Evolutionary conservation across 805 yeast species (phyloP), one percentile per base, ranked within the genome.

Genomic region (Candida cerambycidarum): DNA sequence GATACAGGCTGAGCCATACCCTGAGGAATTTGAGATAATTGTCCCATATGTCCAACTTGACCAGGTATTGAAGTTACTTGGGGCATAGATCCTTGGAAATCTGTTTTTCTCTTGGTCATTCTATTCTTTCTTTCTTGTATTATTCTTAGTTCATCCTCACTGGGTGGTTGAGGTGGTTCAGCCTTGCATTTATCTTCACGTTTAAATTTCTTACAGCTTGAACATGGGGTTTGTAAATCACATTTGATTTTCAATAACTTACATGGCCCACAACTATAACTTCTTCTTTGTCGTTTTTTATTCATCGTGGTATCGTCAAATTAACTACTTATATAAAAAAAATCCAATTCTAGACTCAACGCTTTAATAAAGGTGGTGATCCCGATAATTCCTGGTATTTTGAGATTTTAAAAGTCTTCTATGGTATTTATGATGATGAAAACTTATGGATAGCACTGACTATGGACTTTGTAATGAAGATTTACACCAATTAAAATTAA

Each of bases 181-280:
- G 51, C 59, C 18, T 64, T 43, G 43, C 78, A 73, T 48, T 68
- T 63, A 18, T 63, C 66, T 4, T 50, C 53, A 27, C 76, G 53
- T 46, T 63, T 65, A 42, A 68, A 65, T 36, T 65, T 56, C 16
- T 53, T 44, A 50, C 82, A 77, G 17, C 75, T 63, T 1, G 70
- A 58, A 52, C 82, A 77, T 0, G 81, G 81, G 6, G 59, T 58
- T 35, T 61, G 52, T 43, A 74, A 65, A 48, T 78, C 79, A 57
- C 82, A 78, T 51, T 75, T 75, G 52, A 76, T 73, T 54, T 78
- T 77, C 43, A 73, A 70, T n/a, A 62, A 55, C 49, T 75, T 75
- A 49, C 82, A 78, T 2, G 79, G 80, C 1, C 80, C 82, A 54
- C 82, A 78, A 42, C 73, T 71, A 52, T 77, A 77, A n/a, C 78